Percentiles rank a stretch among this genome's conserved stretches.
phyloP scores from a whole-genome alignment of 495 filamentous ascomycete genomes.

The Neurospora sp. region DNA sequence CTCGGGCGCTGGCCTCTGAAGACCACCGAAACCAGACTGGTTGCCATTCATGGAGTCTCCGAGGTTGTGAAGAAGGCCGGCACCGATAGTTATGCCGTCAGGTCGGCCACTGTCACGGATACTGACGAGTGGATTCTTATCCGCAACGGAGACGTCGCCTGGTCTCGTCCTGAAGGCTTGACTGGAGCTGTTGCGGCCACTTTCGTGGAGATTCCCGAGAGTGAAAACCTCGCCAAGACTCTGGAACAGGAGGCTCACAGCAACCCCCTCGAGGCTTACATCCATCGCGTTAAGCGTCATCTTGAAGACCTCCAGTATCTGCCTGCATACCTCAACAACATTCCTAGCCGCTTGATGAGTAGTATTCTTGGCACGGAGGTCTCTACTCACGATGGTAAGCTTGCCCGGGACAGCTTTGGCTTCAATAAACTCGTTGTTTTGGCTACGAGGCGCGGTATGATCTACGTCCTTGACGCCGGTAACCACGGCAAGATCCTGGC shows the following conservation, averaged over 20 bases:
- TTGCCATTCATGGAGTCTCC: slow-evolving; percentile 57
- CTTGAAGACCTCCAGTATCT: slow-evolving; percentile 66
- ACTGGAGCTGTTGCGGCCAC: slow-evolving; percentile 62
- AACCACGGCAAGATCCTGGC: slow-evolving; percentile 68
- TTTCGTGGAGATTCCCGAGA: slow-evolving; percentile 65
- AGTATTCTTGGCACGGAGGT: slow-evolving; percentile 53
- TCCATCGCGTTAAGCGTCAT: slow-evolving; percentile 80
- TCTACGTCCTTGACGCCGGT: slow-evolving; percentile 70
- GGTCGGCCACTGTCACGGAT: slow-evolving; percentile 59
- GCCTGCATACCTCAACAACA: slow-evolving; percentile 57
- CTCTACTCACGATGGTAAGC: slow-evolving; percentile 35
- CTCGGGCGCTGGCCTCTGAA: slow-evolving; percentile 61
- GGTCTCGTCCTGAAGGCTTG: slow-evolving; percentile 75
- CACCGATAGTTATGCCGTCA: slow-evolving; percentile 55
- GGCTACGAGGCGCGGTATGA: slow-evolving; percentile 67
- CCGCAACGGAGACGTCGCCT: slow-evolving; percentile 68
- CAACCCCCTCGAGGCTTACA: slow-evolving; percentile 67
- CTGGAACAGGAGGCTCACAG: slow-evolving; percentile 79
- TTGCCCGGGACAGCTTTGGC: slow-evolving; percentile 70
- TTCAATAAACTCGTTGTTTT: slow-evolving; percentile 74
- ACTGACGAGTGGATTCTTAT: slow-evolving; percentile 74
- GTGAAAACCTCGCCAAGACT: slow-evolving; percentile 64
- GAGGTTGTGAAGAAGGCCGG: slow-evolving; percentile 63
- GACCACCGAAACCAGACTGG: slow-evolving; percentile 23
- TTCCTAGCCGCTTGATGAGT: slow-evolving; percentile 56